Conservation (phyloP, 768 basidiomycete species). For the Calocybe gangraenosa region DNA sequence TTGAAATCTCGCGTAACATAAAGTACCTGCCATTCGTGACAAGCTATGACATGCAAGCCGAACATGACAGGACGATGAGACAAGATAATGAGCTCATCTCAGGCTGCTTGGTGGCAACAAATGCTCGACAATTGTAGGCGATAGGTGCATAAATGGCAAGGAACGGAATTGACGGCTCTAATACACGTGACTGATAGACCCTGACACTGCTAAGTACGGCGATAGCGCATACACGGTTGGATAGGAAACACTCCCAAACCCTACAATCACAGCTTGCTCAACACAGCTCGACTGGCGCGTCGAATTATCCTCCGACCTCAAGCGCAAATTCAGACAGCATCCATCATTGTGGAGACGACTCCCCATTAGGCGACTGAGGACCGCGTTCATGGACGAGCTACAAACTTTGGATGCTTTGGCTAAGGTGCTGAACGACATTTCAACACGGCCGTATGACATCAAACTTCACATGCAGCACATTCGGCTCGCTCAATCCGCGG, state of each 20-base stretch:
- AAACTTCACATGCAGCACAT: conserved; percentile 66
- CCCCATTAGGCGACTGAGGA: conserved; percentile 1
- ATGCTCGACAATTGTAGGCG: too few relatives aligned
- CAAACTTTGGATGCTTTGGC: conserved; percentile 62
- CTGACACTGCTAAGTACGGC: neutral
- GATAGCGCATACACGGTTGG: neutral
- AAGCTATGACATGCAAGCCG: too few relatives aligned
- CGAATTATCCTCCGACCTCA: neutral
- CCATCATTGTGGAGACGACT: neutral
- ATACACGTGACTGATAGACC: conserved; percentile 2
- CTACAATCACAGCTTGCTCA: neutral
- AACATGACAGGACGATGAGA: too few relatives aligned
- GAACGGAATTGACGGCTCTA: neutral
- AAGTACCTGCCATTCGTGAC: too few relatives aligned
- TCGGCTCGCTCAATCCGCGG: conserved; percentile 48
- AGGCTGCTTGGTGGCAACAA: too few relatives aligned
- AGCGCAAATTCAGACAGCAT: neutral
- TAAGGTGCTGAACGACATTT: conserved; percentile 53
- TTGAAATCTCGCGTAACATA: too few relatives aligned
- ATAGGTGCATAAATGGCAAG: too few relatives aligned
- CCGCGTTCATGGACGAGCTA: conserved; percentile 46
- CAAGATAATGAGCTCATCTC: too few relatives aligned
- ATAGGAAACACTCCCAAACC: neutral
- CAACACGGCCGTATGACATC: conserved; percentile 58
- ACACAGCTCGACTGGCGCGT: neutral